A percentile compares a stretch with the other conserved stretches of the same genome.
These are phyloP conservation scores for Coemansia sp. DNA, from an alignment of 192 early-diverging fungal species.

Conservation along the genomic window DNA sequence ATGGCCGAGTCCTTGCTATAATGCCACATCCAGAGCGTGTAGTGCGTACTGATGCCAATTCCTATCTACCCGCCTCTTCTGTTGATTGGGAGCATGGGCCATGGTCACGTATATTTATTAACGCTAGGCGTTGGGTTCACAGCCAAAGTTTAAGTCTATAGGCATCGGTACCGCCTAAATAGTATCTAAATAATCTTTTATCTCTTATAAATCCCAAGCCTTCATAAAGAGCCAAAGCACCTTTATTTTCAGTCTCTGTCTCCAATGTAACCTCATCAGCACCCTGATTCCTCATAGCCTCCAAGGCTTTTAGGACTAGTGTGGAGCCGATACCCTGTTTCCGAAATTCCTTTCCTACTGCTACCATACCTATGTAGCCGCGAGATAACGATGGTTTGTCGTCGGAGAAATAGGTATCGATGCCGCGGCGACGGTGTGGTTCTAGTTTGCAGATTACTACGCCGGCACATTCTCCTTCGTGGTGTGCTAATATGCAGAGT, in stretches of 20 bases:
- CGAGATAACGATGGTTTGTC: slow-evolving; percentile 40
- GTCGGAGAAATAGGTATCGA: slow-evolving; percentile 24
- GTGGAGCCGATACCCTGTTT: slow-evolving; percentile 78
- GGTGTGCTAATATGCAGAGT: slow-evolving; percentile 79
- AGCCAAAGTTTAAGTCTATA: slow-evolving; percentile 77
- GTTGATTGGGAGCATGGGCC: slow-evolving; percentile 64
- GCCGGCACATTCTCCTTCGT: slow-evolving; percentile 67
- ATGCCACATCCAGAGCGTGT: slow-evolving; percentile 99
- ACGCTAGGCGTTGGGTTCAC: slow-evolving; percentile 83
- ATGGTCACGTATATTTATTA: slow-evolving; percentile 93
- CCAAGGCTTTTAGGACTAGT: slow-evolving; percentile 74
- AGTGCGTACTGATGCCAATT: slow-evolving; percentile 82
- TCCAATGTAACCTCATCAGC: slow-evolving; percentile 90
- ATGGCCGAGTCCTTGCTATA: slow-evolving; percentile 90
- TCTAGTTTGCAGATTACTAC: slow-evolving; percentile 93
- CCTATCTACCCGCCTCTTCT: slow-evolving; percentile 65
- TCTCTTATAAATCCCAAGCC: slow-evolving; percentile 91
- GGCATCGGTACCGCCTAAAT: slow-evolving; percentile 93
- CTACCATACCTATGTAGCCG: slow-evolving; percentile 99
- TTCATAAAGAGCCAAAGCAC: slow-evolving; percentile 87
- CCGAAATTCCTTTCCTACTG: slow-evolving; percentile 80
- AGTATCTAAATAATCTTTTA: slow-evolving; percentile 90
- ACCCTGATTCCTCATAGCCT: slow-evolving; percentile 72
- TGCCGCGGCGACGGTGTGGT: slow-evolving; percentile 29
- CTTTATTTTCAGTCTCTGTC: slow-evolving; percentile 86